Evolutionary conservation across 495 filamentous ascomycete genomes (phyloP).

Genomic region (Rhypophila decipiens): DNA sequence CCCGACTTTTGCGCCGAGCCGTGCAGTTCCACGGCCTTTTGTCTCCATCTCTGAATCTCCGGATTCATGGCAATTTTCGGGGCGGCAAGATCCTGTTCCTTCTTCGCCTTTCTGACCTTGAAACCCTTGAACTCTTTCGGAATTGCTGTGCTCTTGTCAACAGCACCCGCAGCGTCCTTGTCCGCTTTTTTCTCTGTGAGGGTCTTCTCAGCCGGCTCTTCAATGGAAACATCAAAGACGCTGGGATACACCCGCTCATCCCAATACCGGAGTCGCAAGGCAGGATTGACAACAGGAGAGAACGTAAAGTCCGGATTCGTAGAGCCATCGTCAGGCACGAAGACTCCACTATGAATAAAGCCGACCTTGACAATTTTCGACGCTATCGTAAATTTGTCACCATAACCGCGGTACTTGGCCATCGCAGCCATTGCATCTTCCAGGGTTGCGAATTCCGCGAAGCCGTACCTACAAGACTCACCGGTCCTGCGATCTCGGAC

Average conservation of each 20-base stretch:
- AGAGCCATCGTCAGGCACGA: constrained; percentile 53
- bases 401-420: constrained; percentile 58
- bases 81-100: constrained; percentile 51
- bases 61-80: constrained; percentile 54
- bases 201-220: constrained; percentile 25
- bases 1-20: constrained; percentile 34
- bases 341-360: constrained; percentile 84
- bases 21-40: constrained; percentile 79
- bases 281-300: constrained; percentile 61
- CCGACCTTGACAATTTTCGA: constrained; percentile 67
- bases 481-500: constrained; percentile 68
- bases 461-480: constrained; percentile 82
- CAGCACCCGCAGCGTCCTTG: constrained; percentile 15
- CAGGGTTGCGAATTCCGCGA: constrained; percentile 75
- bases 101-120: constrained; percentile 37
- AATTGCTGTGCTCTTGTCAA: constrained; percentile 16
- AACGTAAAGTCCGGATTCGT: constrained; percentile 62
- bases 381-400: constrained; percentile 79
- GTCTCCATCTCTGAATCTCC: constrained; percentile 83
- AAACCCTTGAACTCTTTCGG: too few relatives aligned
- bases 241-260: constrained; percentile 71
- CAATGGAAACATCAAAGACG: constrained; percentile 55
- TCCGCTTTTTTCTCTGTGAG: constrained; percentile 27
- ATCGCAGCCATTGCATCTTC: constrained; percentile 76
- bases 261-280: constrained; percentile 74